Percentiles rank a stretch among this genome's conserved stretches.
These are phyloP conservation scores for Magnolia kwangsiensis DNA, from an alignment of 164 flowering plant genomes.

Conservation along the genomic window DNA sequence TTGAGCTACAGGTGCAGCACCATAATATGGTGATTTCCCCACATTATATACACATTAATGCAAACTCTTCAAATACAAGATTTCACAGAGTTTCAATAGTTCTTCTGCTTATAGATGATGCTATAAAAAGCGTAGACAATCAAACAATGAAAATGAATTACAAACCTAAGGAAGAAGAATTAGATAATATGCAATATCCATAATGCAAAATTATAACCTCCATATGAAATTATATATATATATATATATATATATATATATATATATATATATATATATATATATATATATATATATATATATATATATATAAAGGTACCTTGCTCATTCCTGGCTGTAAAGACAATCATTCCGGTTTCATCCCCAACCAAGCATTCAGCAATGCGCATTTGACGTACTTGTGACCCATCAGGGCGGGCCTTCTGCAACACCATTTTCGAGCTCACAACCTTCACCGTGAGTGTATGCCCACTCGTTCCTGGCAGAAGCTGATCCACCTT, in stretches of 20 bases:
- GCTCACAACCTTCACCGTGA: constrained; percentile 44
- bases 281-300: no score
- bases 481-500: constrained; percentile 53
- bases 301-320: constrained; percentile 17
- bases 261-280: no score
- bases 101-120: no score
- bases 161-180: background rate
- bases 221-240: background rate
- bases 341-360: constrained; percentile 49
- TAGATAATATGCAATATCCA: background rate
- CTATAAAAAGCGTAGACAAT: no score
- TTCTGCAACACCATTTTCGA: constrained; percentile 36
- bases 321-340: constrained; percentile 64
- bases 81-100: no score
- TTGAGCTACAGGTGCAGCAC: no score
- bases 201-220: background rate
- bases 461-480: constrained; percentile 48
- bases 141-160: background rate
- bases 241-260: no score
- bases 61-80: no score
- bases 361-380: constrained; percentile 64
- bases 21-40: no score
- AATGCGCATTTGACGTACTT: constrained; percentile 38
- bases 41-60: no score
- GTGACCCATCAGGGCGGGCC: constrained; percentile 33